Conservation (phyloP, 768 basidiomycete species). For the Suillus plorans region DNA sequence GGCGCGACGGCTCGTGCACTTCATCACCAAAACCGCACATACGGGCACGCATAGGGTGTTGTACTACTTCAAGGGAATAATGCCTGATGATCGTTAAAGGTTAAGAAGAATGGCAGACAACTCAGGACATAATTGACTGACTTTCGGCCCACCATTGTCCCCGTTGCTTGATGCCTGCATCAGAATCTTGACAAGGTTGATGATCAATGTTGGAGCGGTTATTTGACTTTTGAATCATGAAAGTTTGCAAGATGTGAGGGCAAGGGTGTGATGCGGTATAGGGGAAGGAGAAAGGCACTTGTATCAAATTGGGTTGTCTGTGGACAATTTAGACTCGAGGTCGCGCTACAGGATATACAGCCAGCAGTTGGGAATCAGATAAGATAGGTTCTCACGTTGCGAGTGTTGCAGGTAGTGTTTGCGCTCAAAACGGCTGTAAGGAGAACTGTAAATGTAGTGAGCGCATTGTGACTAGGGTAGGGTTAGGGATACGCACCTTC, state of each 20-base stretch:
- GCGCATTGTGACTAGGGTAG: too few species aligned
- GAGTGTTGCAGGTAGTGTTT: too few species aligned
- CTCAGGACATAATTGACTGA: slow-evolving; percentile 30
- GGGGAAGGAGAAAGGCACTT: slow-evolving; percentile 1
- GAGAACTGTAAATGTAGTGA: neutral
- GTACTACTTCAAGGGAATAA: slow-evolving; percentile 83
- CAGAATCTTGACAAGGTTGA: slow-evolving; percentile 21
- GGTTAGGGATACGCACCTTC: too few species aligned
- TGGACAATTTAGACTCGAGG: slow-evolving; percentile 9
- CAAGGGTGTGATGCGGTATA: neutral
- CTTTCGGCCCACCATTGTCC: slow-evolving; percentile 68
- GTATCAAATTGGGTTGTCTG: neutral
- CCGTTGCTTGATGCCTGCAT: slow-evolving; percentile 59
- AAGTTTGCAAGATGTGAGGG: neutral
- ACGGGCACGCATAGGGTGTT: slow-evolving; percentile 85
- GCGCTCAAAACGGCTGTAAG: too few species aligned
- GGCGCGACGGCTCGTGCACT: slow-evolving; percentile 42
- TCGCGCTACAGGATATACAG: too few species aligned
- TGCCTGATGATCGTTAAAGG: slow-evolving; percentile 44
- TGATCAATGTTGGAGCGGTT: slow-evolving; percentile 32
- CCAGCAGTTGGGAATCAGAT: too few species aligned
- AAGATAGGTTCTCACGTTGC: too few species aligned
- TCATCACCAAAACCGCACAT: slow-evolving; percentile 98
- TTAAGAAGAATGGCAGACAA: slow-evolving; percentile 9
- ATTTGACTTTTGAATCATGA: slow-evolving; percentile 71